phyloP scores from a whole-genome alignment of 2,329 filamentous ascomycete species.

The Paradendryphiella salina region DNA sequence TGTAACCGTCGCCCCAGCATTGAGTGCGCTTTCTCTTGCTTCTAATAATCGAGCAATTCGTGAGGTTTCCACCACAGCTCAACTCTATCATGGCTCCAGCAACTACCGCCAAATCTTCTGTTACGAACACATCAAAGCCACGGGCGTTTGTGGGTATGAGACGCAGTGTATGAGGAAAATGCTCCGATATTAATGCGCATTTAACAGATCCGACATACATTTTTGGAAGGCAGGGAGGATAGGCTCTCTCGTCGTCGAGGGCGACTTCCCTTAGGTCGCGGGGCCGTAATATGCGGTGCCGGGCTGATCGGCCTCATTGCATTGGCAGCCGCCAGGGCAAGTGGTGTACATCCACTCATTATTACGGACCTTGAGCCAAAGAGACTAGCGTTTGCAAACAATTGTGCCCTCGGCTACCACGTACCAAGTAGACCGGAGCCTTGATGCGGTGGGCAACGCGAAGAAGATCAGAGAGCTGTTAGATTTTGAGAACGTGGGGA shows the following conservation, averaged over 20 bases:
- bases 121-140: constrained; percentile 65
- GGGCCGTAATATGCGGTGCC: constrained; percentile 60
- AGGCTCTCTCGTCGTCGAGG: constrained; percentile 63
- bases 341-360: constrained; percentile 65
- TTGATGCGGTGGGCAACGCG: constrained; percentile 57
- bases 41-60: background rate
- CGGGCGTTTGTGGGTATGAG: constrained; percentile 64
- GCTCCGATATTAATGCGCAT: background rate
- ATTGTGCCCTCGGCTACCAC: constrained; percentile 60
- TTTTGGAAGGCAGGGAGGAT: constrained; percentile 69
- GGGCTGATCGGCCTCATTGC: constrained; percentile 68
- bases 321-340: constrained; percentile 63
- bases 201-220: constrained; percentile 64
- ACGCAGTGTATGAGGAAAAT: rapidly evolving
- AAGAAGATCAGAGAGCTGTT: constrained; percentile 59
- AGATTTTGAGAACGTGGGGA: constrained; percentile 47
- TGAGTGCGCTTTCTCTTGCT: background rate
- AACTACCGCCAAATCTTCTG: constrained; percentile 30
- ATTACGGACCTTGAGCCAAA: constrained; percentile 64
- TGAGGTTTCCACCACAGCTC: background rate
- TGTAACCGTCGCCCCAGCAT: background rate
- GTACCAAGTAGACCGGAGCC: constrained; percentile 56
- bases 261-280: constrained; percentile 60
- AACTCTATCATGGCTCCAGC: constrained; percentile 10
- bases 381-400: constrained; percentile 61